Conservation (phyloP, 805 yeast genomes). For the Barnettozyma pratensis region DNA sequence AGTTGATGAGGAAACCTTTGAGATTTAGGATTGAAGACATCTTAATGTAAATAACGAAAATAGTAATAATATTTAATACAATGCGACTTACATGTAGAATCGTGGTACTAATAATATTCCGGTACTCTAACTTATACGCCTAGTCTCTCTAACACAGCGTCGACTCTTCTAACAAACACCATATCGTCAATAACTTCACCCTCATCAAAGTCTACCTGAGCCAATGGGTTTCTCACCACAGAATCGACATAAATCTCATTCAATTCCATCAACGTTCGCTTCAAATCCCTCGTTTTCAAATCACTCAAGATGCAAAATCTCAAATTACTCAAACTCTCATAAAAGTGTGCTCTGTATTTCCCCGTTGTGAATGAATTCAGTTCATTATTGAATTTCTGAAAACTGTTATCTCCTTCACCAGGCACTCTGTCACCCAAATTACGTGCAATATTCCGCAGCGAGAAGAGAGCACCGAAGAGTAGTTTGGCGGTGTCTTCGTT, state of each 20-base stretch:
- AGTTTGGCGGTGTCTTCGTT: constrained; percentile 72
- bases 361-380: constrained; percentile 63
- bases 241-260: constrained; percentile 50
- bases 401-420: constrained; percentile 21
- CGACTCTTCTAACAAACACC: not conserved
- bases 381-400: not conserved
- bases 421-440: constrained; percentile 37
- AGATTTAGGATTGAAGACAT: constrained; percentile 8
- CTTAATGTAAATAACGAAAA: not conserved
- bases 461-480: constrained; percentile 78
- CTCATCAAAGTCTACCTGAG: constrained; percentile 53
- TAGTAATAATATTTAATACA: not conserved
- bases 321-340: constrained; percentile 74
- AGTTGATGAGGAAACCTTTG: constrained; percentile 36
- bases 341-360: constrained; percentile 71
- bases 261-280: constrained; percentile 48
- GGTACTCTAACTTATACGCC: too few species aligned
- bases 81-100: not conserved
- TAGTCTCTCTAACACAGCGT: constrained; percentile 29
- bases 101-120: constrained; percentile 19
- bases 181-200: constrained; percentile 27
- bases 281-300: constrained; percentile 48
- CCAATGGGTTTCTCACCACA: constrained; percentile 56
- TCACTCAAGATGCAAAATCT: constrained; percentile 75
- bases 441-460: constrained; percentile 71